Evolutionary conservation across 2,329 filamentous ascomycete genomes (phyloP).

Genomic region (Aulographum hederae): DNA sequence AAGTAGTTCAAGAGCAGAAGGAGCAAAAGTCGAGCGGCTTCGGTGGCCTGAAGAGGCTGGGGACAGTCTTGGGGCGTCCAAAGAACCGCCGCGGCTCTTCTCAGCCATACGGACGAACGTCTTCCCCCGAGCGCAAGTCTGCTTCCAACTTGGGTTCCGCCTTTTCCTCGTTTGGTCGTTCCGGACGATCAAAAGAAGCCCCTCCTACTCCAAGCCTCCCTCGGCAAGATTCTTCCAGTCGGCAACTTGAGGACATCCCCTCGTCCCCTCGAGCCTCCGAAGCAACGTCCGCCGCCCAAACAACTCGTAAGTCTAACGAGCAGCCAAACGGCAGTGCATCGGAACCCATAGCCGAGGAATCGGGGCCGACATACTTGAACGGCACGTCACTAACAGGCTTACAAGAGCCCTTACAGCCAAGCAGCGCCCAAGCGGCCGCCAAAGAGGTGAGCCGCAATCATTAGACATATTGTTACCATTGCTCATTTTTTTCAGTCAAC

Average conservation of each 20-base stretch:
- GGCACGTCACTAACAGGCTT: neutral
- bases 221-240: too few relatives aligned
- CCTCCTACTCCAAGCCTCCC: too few relatives aligned
- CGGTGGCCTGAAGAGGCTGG: constrained; percentile 17
- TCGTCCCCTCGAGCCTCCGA: too few relatives aligned
- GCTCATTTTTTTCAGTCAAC: constrained; percentile 14
- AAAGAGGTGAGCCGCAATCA: too few relatives aligned
- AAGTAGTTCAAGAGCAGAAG: constrained; percentile 9
- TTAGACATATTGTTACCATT: neutral
- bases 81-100: neutral
- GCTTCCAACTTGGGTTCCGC: constrained; percentile 34
- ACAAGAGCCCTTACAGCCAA: constrained; percentile 17
- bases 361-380: constrained; percentile 17
- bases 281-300: too few relatives aligned
- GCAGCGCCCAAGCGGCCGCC: constrained; percentile 8
- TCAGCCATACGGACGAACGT: constrained; percentile 19
- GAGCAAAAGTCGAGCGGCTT: constrained; percentile 17
- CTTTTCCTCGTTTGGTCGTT: constrained; percentile 41
- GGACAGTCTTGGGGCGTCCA: constrained; percentile 20
- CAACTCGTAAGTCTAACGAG: too few relatives aligned
- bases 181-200: constrained; percentile 47
- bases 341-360: neutral
- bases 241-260: too few relatives aligned
- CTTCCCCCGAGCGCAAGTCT: constrained; percentile 28
- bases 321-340: neutral